A percentile compares a stretch with the other conserved stretches of the same genome.
Evolutionary conservation across 2,329 filamentous ascomycete species (phyloP).

Genomic region (Trematosphaeria pertusa): DNA sequence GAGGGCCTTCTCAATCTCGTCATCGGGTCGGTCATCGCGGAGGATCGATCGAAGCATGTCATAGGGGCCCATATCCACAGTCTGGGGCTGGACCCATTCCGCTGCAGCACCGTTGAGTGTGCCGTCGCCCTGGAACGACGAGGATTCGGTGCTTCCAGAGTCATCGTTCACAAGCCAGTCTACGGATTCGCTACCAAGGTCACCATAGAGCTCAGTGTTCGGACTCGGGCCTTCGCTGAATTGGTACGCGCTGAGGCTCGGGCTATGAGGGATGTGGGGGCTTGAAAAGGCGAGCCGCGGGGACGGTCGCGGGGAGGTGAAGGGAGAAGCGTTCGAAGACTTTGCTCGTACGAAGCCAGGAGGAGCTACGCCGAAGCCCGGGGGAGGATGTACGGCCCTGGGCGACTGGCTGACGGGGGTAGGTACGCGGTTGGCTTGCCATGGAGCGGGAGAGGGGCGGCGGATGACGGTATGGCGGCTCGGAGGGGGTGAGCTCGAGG

Average conservation of each 20-base stretch:
- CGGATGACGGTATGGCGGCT: constrained; percentile 89
- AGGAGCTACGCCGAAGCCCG: constrained; percentile 76
- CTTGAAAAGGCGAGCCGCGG: constrained; percentile 89
- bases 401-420: constrained; percentile 87
- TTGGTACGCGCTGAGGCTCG: constrained; percentile 92
- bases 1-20: constrained; percentile 92
- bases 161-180: constrained; percentile 95
- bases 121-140: constrained; percentile 71
- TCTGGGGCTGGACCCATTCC: constrained; percentile 73
- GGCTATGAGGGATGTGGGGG: constrained; percentile 90
- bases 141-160: constrained; percentile 79
- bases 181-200: constrained; percentile 91
- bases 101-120: constrained; percentile 80
- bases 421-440: constrained; percentile 76
- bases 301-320: constrained; percentile 91
- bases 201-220: constrained; percentile 84
- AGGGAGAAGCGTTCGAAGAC: constrained; percentile 82
- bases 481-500: constrained; percentile 79
- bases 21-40: constrained; percentile 85
- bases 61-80: constrained; percentile 94
- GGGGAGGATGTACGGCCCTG: constrained; percentile 78
- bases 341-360: constrained; percentile 78
- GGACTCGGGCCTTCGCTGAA: constrained; percentile 79
- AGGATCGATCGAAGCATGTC: constrained; percentile 97
- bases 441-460: constrained; percentile 89